Base-by-base conservation (phyloP, 2,329 filamentous ascomycete species). In the Aureobasidium sp. region DNA sequence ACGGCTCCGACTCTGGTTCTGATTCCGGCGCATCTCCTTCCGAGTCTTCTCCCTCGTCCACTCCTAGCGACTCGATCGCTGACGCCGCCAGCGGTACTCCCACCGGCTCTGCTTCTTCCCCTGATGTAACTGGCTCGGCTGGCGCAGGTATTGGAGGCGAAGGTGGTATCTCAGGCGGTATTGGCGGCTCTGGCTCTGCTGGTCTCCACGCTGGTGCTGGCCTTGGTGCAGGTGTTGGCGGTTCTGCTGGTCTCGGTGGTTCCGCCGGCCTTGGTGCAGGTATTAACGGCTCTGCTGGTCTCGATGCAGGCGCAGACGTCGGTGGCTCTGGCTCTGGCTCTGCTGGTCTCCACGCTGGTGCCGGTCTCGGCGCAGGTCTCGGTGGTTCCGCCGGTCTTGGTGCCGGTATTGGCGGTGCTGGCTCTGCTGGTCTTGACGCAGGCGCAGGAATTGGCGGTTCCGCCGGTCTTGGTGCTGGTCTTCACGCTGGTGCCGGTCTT, bases 21-120 rank as follows among this genome's bases (percentile, higher is more conserved):
- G n/a, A n/a, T n/a, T n/a, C 25, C 21, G 42, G 21, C 54, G 11
- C 15, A 15, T 53, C 45, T 57, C 61, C 49, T 29, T 40, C 50
- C 50, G 35, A 31, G 17, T 42, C 49, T 17, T 38, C 49, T 27
- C 25, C 61, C 37, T 33, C 57, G 23, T 49, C 42, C 3, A 27
- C 46, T 21, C 45, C 35, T 29, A 45, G 31, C 6, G 21, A 43
- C 38, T 37, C 69, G 66, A 15, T 64, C 60, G 53, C 79, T 76
- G 1, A 76, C 72, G 37, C 74, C 78, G 64, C 74, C 71, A n/a
- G 73, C 13, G 64, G 58, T 49, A 78, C 76, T 0, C 75, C 73
- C 42, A 65, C 65, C 37, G 62, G 72, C 57, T 69, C 67, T 23
- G 68, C 73, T 47, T 72, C 73, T 5, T 70, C 67, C 42, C 74